Evolutionary conservation across 176 grass and related monocot genomes (phyloP), one percentile per base, ranked within the genome.

Genomic region (Aegilops umbellulata): DNA sequence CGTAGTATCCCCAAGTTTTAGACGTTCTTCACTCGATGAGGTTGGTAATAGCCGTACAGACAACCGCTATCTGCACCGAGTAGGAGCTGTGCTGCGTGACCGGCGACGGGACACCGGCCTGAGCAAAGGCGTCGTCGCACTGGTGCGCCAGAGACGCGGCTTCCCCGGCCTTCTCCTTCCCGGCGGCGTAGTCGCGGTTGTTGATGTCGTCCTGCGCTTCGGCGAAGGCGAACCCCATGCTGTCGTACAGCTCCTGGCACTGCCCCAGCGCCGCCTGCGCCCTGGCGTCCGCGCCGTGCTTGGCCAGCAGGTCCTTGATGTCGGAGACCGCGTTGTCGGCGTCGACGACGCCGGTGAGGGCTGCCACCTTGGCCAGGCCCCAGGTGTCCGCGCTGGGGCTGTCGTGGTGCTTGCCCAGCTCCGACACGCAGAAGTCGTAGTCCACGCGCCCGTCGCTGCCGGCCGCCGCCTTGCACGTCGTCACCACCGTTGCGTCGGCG

Each of bases 281-380:
- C 29, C 25, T 10, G 46, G 14, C 60, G 76, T 12, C 74, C 19
- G 49, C 11, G 51, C 13, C 39, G 2, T n/a, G 27, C 26, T 6
- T 63, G 57, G 41, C 82, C 13, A 84, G 23, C 57, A 89, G 35
- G 20, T n/a, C 80, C 60, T 41, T 65, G 67, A 65, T 63, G 82
- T 85, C 76, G 82, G 55, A 80, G 31, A 80, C 53, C 0, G 83
- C 66, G 39, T 81, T 49, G 39, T 35, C 74, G 11, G 67, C 74
- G 80, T 64, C 25, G 6, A 79, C 53, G 81, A 88, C 20, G 65
- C 89, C 81, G 2, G 61, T 84, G 19, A 88, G 81, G 17, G 85
- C 81, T 13, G 89, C 89, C 76, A 91, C 85, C 89, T 91, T 91
- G 76, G 89, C 89, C 34, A 91, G 76, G 14, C 89, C 89, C 85